Conservation (phyloP, 768 basidiomycete species). For the Mycena kentingensis region DNA sequence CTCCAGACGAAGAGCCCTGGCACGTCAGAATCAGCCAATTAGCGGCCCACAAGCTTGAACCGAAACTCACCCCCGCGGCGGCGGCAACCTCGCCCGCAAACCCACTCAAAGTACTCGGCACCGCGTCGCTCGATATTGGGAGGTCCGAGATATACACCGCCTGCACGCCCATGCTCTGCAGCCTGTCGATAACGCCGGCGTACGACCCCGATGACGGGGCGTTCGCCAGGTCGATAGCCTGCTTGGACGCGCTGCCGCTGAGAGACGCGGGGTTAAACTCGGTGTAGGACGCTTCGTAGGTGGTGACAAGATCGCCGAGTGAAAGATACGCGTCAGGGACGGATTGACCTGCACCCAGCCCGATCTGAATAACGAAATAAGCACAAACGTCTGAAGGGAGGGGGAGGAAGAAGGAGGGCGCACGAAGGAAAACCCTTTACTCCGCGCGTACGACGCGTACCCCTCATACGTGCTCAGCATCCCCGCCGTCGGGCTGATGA, state of each 20-base stretch:
- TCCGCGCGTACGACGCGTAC: constrained; percentile 12
- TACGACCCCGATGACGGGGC: constrained; percentile 2
- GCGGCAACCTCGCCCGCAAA: neutral
- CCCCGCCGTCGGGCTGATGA: constrained; percentile 16
- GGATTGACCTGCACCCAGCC: neutral
- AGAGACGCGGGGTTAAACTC: constrained; percentile 1
- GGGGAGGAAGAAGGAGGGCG: neutral
- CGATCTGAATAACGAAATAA: neutral
- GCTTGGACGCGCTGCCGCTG: constrained; percentile 1
- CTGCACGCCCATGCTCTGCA: neutral
- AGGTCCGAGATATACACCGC: constrained; percentile 8
- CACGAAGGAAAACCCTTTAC: constrained; percentile 8
- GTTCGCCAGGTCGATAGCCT: neutral
- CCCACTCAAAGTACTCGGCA: neutral
- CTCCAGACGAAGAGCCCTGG: too few relatives aligned
- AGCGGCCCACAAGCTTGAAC: too few relatives aligned
- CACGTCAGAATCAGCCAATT: too few relatives aligned
- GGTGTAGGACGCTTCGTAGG: constrained; percentile 3
- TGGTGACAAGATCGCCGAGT: constrained; percentile 7
- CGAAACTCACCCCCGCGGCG: neutral
- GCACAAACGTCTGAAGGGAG: neutral
- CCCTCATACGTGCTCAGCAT: constrained; percentile 14
- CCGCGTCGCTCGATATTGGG: neutral
- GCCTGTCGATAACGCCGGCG: neutral
- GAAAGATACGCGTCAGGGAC: neutral